Evolutionary conservation across 257 asterid species (phyloP), one percentile per base, ranked within the genome.

Genomic region (Apocynum venetum): DNA sequence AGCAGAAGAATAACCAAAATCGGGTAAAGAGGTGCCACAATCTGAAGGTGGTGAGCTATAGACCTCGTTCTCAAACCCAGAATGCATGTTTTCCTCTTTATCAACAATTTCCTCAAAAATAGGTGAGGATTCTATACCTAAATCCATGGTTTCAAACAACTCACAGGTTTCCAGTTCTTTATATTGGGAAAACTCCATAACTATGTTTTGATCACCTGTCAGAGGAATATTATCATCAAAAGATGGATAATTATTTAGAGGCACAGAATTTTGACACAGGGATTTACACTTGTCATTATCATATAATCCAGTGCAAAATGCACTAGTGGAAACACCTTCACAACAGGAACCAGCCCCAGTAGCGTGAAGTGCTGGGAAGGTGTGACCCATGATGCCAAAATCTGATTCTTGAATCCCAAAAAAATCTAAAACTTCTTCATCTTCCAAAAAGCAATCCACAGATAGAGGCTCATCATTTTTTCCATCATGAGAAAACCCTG

Each of bases 371-470:
- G 82, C 83, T 68, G 87, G 80, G 74, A 82, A 57, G 73, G 85
- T 17, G 73, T 74, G 60, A 71, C 59, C 73, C 63, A 57, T 43
- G 41, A 59, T 35, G 52, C 72, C 84, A 61, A 66, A 64, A 60
- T 75, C 80, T 20, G 84, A 83, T 71, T 86, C 90, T 71, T 82
- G 88, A 83, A 19, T 74, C 74, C 83, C 89, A 76, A 84, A 76
- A 67, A 49, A 46, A 76, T 84, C 76, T 74, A 85, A 52, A 79
- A 63, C 68, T n/a, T 81, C 71, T n/a, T 82, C 81, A 82, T 80
- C 82, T 47, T 55, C 75, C 66, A 69, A 71, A 75, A 78, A 56
- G 76, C 77, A 80, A 76, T 87, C 81, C 40, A 83, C 61, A 73
- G 85, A 74, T 9, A 78, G 73, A 73, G 83, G 80, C 19, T 65